Conservation (phyloP, 1,139 yeast species). For the Diutina neorugosa region DNA sequence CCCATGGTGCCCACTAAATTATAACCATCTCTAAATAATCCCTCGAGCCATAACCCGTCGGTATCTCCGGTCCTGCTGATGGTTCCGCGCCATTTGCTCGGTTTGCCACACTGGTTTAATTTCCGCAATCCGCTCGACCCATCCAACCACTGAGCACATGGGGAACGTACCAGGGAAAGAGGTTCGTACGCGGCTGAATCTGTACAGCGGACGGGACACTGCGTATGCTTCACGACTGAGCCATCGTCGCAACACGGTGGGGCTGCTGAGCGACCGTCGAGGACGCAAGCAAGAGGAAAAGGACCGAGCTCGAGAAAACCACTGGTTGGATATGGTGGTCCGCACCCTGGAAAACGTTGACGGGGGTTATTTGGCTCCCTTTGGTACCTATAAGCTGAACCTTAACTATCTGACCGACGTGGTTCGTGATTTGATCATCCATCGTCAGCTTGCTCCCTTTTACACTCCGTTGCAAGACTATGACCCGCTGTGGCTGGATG, state of each 20-base stretch:
- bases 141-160: conserved; percentile 19
- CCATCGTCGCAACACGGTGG: conserved; percentile 7
- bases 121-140: neutral
- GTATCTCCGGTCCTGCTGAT: neutral
- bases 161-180: conserved; percentile 53
- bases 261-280: neutral
- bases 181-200: conserved; percentile 19
- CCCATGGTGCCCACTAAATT: too few relatives aligned
- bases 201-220: conserved; percentile 6
- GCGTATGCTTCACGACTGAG: conserved; percentile 4
- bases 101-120: neutral
- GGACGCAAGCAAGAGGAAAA: conserved; percentile 8
- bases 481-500: conserved; percentile 63
- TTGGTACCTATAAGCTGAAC: conserved; percentile 68
- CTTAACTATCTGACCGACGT: conserved; percentile 64
- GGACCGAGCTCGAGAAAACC: conserved; percentile 23
- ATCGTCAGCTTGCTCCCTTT: conserved; percentile 74
- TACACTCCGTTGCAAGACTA: conserved; percentile 82
- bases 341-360: conserved; percentile 52
- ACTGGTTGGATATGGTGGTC: conserved; percentile 45
- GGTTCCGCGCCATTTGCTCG: neutral
- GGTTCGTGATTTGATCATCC: conserved; percentile 50
- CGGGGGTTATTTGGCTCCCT: conserved; percentile 79
- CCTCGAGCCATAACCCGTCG: neutral
- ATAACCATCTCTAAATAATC: neutral